These are phyloP conservation scores for Asparagopsis taxiformis DNA, from an alignment of 31 red algal species.

Conservation along the genomic window DNA sequence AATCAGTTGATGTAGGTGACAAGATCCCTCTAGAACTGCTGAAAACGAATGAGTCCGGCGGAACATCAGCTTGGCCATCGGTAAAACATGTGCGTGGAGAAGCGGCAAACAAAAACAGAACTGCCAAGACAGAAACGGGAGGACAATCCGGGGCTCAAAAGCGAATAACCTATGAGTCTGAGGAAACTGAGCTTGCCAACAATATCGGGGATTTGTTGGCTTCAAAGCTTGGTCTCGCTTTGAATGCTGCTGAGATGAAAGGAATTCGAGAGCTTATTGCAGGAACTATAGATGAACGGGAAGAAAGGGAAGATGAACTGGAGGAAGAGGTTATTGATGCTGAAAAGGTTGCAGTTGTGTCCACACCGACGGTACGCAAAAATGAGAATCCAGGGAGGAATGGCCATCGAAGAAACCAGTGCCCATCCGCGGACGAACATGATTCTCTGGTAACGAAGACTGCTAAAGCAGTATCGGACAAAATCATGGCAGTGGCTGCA, in stretches of 20 bases:
- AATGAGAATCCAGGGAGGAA: too few relatives aligned
- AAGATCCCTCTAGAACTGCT: background rate
- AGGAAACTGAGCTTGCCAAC: slow-evolving; percentile 57
- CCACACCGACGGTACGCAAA: background rate
- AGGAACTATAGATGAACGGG: slow-evolving; percentile 66
- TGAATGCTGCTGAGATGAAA: slow-evolving; percentile 24
- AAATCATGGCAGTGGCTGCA: background rate
- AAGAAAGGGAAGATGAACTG: slow-evolving; percentile 53
- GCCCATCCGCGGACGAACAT: too few relatives aligned
- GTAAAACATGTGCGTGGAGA: background rate
- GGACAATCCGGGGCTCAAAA: background rate
- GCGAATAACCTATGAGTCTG: background rate
- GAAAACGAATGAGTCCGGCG: background rate
- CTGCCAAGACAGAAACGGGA: background rate
- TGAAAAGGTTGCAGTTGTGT: background rate
- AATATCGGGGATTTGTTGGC: slow-evolving; percentile 63
- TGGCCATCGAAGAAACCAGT: background rate
- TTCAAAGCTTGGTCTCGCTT: slow-evolving; percentile 19
- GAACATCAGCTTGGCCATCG: background rate
- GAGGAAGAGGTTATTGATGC: slow-evolving; percentile 41
- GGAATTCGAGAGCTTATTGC: slow-evolving; percentile 51
- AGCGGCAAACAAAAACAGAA: background rate
- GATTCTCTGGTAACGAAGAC: background rate
- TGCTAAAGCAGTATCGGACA: background rate
- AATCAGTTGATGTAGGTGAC: slow-evolving; percentile 13